Base-by-base conservation (phyloP, 2,329 filamentous ascomycete genomes). In the Diplodia seriata region DNA sequence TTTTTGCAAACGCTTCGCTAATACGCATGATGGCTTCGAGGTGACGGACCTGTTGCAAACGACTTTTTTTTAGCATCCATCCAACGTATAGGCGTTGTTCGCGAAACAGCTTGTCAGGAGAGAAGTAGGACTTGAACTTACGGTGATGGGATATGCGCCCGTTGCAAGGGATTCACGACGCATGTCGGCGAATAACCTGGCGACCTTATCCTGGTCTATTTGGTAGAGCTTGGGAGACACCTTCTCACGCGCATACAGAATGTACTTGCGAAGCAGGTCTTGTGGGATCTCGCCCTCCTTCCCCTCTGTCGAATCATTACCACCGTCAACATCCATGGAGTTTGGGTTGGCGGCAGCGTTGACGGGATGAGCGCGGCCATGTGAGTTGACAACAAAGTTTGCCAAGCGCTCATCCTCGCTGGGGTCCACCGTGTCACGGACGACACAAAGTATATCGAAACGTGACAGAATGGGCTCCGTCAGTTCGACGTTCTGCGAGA, bases 391-490 rank as follows among this genome's bases (percentile, higher is more conserved):
- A 61, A 99, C 96, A 78, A 99, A 99, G 67, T 90, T 91, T 6
- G 95, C 95, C 5, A 99, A 86, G 26, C 94, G 89, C 81, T 98
- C 95, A 73, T 99, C 95, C 78, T 98, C 94, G 15, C 82, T 85
- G 0, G 95, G 94, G 73, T 98, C 94, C 6, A 98, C 95, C 0
- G 93, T 96, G 77, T 99, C 95, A 59, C 95, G 90, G 18, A 99
- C 94, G 7, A 99, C 95, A 76, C 93, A 97, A 8, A 99, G 86
- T 72, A 99, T 96, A 73, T 99, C 95, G 77, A 99, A 99, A 87
- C 95, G 94, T 14, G 94, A 98, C 76, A 99, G 79, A 74, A 99
- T 99, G 61, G 95, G 95, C 79, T 99, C 95, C 0, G 95, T 99
- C 66, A 99, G 85, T 76, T 99, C 92, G 49, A 99, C 95, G 71